Base-by-base conservation (phyloP, 2,329 filamentous ascomycete genomes). In the Sporothrix euskadiensis region DNA sequence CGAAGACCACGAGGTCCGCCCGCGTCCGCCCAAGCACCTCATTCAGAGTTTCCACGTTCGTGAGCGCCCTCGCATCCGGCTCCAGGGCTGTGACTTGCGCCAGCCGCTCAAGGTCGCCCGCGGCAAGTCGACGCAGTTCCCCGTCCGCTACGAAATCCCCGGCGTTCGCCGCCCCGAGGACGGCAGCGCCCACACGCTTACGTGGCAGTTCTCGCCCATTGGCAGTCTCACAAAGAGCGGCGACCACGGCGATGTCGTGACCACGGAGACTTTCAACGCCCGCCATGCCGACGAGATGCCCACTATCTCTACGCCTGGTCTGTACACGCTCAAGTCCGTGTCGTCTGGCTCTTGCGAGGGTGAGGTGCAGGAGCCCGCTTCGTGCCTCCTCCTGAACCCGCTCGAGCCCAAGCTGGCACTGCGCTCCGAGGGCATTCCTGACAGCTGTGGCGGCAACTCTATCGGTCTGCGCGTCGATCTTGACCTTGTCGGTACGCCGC, bases 391-490 rank as follows among this genome's bases (percentile, higher is more conserved):
- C 71, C 87, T 97, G 76, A 99, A 98, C 77, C 96, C 96, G 5
- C 91, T 96, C 0, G 91, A 97, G 82, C 96, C 96, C 10, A 89
- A 91, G 72, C 81, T 99, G 73, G 85, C 88, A 4, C 84, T 99
- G 69, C 88, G 87, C 44, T 87, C 90, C 7, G 92, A 97, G 77
- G 91, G 94, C 75, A 94, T 99, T 59, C 92, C 93, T 71, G 96
- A 99, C 81, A 97, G 97, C 80, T 99, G 96, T 80, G 95, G 94
- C 49, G 94, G 94, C 66, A 97, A 94, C 79, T 94, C 96, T 0
- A 93, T 99, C 75, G 96, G 96, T 56, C 87, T 99, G 72, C 89
- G 92, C 12, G 93, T 99, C 57, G 92, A 96, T 78, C 84, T 99
- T 69, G 94, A 98, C 80, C 86, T 99, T 54, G 92, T 95, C 39